Base-by-base conservation (phyloP, 495 filamentous ascomycete genomes). In the Hyaloscypha bicolor region DNA sequence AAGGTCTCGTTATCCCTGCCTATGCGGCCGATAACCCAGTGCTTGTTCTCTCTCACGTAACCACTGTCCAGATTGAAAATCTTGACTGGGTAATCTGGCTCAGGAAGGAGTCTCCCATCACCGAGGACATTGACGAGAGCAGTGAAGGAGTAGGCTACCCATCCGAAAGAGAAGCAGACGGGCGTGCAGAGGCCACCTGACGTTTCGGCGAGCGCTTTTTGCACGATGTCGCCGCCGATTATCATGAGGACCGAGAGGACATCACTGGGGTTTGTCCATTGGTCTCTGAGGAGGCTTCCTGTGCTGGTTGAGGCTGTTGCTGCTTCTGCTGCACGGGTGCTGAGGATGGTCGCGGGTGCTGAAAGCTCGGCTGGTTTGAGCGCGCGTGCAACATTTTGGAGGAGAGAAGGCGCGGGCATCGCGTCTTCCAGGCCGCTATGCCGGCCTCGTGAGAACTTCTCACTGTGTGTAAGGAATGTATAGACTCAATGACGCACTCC, bases 121-220 rank as follows among this genome's bases (percentile, higher is more conserved):
- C 86, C 83, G 31, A 85, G 58, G 6, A 74, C 77, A 14, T 76
- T 71, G 11, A 81, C 55, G 12, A 85, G 29, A 5, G 79, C 70
- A 1, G 69, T 73, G 32, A 84, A 72, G 4, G 79, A 70, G 64
- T 85, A 87, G 1, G 77, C 72, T 1, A 85, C 82, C 82, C 79
- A 84, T 62, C 83, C 83, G 65, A 87, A 88, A 1, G 81, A 85
- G 71, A 88, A 87, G 4, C 77, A 73, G 6, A 87, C 81, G 2
- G 85, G 84, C 0, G 79, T 80, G 31, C 84, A 42, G 0, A 37
- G 35, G 4, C 73, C 72, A 5, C 82, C 79, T 1, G 71, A 59
- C 0, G 80, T 64, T 57, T 85, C 81, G 4, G 83, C 83, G 21
- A 86, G 72, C 4, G 84, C 84, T 22, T 67, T 67, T 25, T 73